Evolutionary conservation across 1,284 basidiomycete species (phyloP).

Genomic region (Malassezia sympodialis): DNA sequence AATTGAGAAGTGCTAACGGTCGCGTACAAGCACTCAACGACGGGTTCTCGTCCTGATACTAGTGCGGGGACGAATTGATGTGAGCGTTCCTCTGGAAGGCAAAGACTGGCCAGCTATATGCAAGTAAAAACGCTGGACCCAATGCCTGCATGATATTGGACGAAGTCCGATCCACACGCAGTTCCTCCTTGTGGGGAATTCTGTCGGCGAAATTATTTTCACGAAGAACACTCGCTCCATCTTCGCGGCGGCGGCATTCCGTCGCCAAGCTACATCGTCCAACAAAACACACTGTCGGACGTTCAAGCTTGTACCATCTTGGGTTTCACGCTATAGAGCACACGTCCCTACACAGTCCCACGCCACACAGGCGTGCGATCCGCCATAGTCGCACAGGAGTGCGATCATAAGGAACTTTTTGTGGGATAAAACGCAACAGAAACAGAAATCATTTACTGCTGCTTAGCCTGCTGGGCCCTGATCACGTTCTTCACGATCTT

Average conservation of each 20-base stretch:
- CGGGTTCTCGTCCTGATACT: not conserved
- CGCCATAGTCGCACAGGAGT: not conserved
- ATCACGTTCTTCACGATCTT: conserved; percentile 99
- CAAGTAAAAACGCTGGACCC: not conserved
- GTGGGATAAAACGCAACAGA: not conserved
- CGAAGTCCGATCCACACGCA: not conserved
- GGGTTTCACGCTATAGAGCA: conserved; percentile 7
- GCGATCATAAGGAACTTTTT: not conserved
- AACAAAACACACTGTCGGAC: no score
- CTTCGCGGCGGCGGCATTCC: not conserved
- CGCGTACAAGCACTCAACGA: not conserved
- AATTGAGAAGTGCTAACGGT: not conserved
- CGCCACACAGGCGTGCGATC: not conserved
- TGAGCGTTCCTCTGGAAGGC: not conserved
- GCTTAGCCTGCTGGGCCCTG: conserved; percentile 64
- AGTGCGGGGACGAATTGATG: not conserved
- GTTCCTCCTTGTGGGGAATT: not conserved
- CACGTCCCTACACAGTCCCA: conserved; percentile 3
- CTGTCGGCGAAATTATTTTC: not conserved
- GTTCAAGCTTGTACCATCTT: not conserved
- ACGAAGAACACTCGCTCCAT: not conserved
- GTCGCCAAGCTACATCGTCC: no score
- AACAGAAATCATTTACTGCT: conserved; percentile 15
- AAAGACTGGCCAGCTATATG: not conserved
- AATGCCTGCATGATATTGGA: not conserved